These are phyloP conservation scores for Cyphellophora attinorum DNA, from an alignment of 2,329 filamentous ascomycete species.

Conservation along the genomic window DNA sequence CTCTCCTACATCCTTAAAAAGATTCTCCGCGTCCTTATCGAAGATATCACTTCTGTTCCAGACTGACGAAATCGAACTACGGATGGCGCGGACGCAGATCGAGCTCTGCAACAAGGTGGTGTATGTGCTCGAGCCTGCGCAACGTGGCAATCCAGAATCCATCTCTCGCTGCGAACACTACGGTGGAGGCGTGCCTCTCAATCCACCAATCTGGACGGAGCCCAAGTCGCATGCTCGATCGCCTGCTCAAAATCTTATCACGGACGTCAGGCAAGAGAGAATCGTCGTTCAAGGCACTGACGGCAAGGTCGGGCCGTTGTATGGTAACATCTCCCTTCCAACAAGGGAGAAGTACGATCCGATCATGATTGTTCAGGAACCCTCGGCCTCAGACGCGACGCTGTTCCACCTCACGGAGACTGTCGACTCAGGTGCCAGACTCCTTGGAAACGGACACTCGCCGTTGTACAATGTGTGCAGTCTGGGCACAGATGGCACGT, in stretches of 20 bases:
- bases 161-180: conserved; percentile 23
- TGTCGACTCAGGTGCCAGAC: not conserved
- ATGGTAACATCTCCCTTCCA: not conserved
- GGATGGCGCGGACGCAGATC: conserved; percentile 29
- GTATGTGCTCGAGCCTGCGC: conserved; percentile 28
- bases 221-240: conserved; percentile 4
- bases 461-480: conserved; percentile 35
- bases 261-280: too few relatives aligned
- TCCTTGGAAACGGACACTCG: conserved; percentile 4
- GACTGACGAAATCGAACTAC: not conserved
- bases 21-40: conserved; percentile 19
- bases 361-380: not conserved
- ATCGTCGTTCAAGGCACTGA: not conserved
- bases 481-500: conserved; percentile 62
- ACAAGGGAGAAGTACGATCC: not conserved
- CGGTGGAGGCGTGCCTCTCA: conserved; percentile 1
- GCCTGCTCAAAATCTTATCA: not conserved
- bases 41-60: conserved; percentile 9
- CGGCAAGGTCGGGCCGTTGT: not conserved
- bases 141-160: conserved; percentile 15
- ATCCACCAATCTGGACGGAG: not conserved
- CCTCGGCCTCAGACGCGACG: conserved; percentile 2
- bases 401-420: conserved; percentile 1
- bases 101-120: conserved; percentile 34
- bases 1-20: conserved; percentile 27